Evolutionary conservation across 139 green algal genomes (phyloP).

Genomic region (Micractinium sp.): DNA sequence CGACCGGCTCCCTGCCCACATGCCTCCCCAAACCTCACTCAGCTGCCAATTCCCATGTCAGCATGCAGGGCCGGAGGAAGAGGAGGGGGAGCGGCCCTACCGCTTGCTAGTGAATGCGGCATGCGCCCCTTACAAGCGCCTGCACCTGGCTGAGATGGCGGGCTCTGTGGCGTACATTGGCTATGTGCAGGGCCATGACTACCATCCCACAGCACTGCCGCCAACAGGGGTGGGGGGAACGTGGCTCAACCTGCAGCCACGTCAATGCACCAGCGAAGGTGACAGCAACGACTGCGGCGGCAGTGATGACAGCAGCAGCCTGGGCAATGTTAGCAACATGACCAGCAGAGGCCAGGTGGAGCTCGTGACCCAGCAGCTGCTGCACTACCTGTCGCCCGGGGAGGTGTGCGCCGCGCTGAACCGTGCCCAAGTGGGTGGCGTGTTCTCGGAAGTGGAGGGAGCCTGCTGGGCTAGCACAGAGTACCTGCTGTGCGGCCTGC

Average conservation of each 20-base stretch:
- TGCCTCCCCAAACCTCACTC: background rate
- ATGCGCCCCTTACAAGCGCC: background rate
- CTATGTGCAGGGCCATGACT: background rate
- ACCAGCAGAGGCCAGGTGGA: background rate
- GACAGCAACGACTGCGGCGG: background rate
- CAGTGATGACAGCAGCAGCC: background rate
- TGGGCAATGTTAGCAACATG: background rate
- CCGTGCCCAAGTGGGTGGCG: background rate
- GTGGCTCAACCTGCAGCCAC: background rate
- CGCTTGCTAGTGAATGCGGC: background rate
- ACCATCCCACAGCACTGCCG: background rate
- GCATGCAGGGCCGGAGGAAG: no score
- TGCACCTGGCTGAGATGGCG: background rate
- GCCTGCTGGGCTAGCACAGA: conserved; percentile 9
- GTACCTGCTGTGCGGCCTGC: conserved; percentile 15
- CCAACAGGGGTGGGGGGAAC: background rate
- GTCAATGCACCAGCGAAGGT: no score
- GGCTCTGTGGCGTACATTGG: background rate
- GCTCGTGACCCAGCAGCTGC: no score
- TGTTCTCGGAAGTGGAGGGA: background rate
- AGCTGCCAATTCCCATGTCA: no score
- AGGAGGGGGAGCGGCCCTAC: background rate
- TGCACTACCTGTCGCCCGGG: background rate
- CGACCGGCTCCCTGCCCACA: background rate
- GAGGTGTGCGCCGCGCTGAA: background rate